phyloP scores from a whole-genome alignment of 768 basidiomycete genomes.

The Leccinum disarticulatum region DNA sequence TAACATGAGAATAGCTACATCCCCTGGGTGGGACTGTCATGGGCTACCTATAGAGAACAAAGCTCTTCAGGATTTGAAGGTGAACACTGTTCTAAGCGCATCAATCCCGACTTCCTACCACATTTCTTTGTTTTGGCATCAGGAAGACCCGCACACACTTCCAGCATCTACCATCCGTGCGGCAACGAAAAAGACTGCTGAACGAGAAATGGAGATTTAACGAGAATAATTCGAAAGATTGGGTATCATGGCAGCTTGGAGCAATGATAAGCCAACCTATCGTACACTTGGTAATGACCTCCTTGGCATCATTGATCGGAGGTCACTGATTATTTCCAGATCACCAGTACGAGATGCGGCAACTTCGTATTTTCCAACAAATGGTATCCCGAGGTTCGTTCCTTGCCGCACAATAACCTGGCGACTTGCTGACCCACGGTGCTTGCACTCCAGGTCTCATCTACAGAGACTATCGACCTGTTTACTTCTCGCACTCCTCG shows the following conservation, averaged over 20 bases:
- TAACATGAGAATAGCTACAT: conserved; percentile 59
- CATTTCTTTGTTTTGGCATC: neutral
- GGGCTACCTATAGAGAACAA: conserved; percentile 97
- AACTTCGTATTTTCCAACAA: conserved; percentile 77
- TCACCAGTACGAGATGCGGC: conserved; percentile 82
- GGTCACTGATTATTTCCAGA: conserved; percentile 46
- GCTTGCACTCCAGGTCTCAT: conserved; percentile 51
- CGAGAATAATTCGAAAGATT: conserved; percentile 76
- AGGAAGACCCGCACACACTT: conserved; percentile 56
- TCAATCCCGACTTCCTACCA: neutral
- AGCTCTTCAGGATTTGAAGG: conserved; percentile 74
- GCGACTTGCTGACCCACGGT: neutral
- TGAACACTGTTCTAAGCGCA: conserved; percentile 33
- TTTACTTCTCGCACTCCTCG: conserved; percentile 94
- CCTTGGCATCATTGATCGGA: neutral
- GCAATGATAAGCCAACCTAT: conserved; percentile 60
- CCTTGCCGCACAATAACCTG: neutral
- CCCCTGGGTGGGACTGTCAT: conserved; percentile 97
- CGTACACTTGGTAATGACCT: conserved; percentile 70
- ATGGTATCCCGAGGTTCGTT: conserved; percentile 81
- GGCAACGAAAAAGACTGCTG: conserved; percentile 71
- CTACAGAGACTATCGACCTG: conserved; percentile 83
- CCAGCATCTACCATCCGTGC: conserved; percentile 62
- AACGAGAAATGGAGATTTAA: conserved; percentile 72
- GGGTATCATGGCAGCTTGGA: conserved; percentile 93